Conservation (phyloP, 108 stramenopile species). For the Cyclostephanos invisitatus region DNA sequence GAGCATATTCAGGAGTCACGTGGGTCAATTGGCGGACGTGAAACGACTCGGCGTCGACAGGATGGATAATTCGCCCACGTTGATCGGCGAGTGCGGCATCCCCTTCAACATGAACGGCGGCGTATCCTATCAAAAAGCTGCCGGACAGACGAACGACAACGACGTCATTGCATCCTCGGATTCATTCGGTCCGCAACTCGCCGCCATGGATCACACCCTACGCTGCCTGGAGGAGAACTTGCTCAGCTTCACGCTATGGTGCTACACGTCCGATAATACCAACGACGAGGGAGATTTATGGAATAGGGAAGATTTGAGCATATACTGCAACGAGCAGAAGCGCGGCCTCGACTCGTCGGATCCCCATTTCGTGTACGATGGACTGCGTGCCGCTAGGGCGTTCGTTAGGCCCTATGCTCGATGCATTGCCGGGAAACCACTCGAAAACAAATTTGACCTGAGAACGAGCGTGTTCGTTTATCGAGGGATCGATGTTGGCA, state of each 20-base stretch:
- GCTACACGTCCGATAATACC: constrained; percentile 44
- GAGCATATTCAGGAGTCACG: constrained; percentile 19
- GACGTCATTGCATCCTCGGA: constrained; percentile 7
- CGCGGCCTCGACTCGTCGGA: constrained; percentile 17
- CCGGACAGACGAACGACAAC: background rate
- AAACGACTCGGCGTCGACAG: constrained; percentile 25
- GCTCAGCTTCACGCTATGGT: constrained; percentile 48
- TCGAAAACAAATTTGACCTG: constrained; percentile 31
- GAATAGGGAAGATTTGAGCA: constrained; percentile 49
- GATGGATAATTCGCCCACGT: constrained; percentile 36
- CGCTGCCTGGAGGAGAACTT: constrained; percentile 37
- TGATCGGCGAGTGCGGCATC: constrained; percentile 49
- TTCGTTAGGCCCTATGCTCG: constrained; percentile 30
- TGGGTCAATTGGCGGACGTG: constrained; percentile 24
- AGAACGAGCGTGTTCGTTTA: constrained; percentile 21
- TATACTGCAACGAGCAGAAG: constrained; percentile 41
- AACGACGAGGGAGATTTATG: constrained; percentile 37
- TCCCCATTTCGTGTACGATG: constrained; percentile 33
- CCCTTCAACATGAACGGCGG: constrained; percentile 37
- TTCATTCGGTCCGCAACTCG: constrained; percentile 24
- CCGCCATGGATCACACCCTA: constrained; percentile 44
- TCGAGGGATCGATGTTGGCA: constrained; percentile 9
- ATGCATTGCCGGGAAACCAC: constrained; percentile 18
- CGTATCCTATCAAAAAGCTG: background rate
- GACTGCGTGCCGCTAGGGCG: constrained; percentile 28